Evolutionary conservation across 768 basidiomycete species (phyloP).

Genomic region (Boletus sensibilis): DNA sequence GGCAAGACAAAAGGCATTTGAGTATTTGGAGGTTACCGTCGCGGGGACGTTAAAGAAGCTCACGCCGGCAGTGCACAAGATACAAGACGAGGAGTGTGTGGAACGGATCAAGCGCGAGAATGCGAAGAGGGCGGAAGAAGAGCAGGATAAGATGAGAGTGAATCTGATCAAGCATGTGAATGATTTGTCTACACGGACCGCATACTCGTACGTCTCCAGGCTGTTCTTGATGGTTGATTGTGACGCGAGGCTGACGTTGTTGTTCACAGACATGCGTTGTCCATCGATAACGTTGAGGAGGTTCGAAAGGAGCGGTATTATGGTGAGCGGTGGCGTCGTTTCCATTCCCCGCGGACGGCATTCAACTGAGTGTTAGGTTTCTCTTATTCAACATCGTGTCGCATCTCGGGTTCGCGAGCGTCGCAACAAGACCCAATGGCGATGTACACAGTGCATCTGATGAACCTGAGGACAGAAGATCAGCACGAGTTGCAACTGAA

Average conservation of each 20-base stretch:
- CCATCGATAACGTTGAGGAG: not conserved
- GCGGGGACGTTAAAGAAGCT: slow-evolving; percentile 8
- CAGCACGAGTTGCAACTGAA: slow-evolving; percentile 28
- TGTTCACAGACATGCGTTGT: slow-evolving; percentile 12
- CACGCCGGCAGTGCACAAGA: slow-evolving; percentile 3
- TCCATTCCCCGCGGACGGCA: too few species aligned
- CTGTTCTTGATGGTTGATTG: not conserved
- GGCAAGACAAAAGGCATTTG: not conserved
- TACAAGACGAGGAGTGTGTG: slow-evolving; percentile 1
- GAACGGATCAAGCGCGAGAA: not conserved
- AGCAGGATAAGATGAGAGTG: slow-evolving; percentile 11
- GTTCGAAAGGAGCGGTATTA: not conserved
- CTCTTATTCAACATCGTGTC: not conserved
- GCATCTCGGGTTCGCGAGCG: not conserved
- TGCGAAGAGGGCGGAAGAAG: slow-evolving; percentile 1
- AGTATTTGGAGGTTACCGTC: not conserved
- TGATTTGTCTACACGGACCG: not conserved
- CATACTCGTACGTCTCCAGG: slow-evolving; percentile 9
- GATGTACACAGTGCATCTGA: slow-evolving; percentile 24
- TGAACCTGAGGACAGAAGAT: slow-evolving; percentile 31
- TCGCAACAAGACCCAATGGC: slow-evolving; percentile 14
- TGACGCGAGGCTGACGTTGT: not conserved
- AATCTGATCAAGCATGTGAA: slow-evolving; percentile 23
- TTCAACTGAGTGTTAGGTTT: not conserved
- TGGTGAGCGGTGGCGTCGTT: not conserved